Conservation (phyloP, 2,329 filamentous ascomycete genomes). For the Amauroascus niger region DNA sequence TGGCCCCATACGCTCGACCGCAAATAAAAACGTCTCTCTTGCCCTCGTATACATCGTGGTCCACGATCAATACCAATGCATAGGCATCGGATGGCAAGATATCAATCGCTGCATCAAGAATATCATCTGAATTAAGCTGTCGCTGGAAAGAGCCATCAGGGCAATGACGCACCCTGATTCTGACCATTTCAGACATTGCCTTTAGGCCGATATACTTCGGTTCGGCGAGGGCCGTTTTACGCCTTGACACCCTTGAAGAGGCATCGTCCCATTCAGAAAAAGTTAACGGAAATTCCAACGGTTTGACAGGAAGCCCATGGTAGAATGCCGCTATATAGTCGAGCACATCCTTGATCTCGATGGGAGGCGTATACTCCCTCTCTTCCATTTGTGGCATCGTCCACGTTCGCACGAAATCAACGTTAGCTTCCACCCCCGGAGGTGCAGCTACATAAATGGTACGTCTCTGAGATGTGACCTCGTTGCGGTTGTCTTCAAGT, state of each 20-base stretch:
- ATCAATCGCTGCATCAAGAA: constrained; percentile 48
- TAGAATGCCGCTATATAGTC: constrained; percentile 46
- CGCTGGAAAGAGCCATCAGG: constrained; percentile 39
- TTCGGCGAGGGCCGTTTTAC: background rate
- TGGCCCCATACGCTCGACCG: constrained; percentile 56
- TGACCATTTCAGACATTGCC: constrained; percentile 31
- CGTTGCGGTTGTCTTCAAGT: constrained; percentile 40
- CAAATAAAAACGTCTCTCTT: constrained; percentile 59
- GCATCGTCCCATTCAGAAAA: constrained; percentile 44
- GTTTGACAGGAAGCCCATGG: constrained; percentile 44
- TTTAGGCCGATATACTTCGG: constrained; percentile 40
- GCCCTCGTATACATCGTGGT: constrained; percentile 57
- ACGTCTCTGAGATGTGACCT: constrained; percentile 37
- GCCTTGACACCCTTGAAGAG: background rate
- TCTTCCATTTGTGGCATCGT: constrained; percentile 19
- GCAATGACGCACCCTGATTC: constrained; percentile 44
- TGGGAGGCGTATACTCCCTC: constrained; percentile 13
- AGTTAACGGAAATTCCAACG: constrained; percentile 31
- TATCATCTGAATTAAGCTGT: constrained; percentile 49
- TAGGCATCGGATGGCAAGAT: constrained; percentile 51
- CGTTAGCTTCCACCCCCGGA: constrained; percentile 31
- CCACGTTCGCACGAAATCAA: background rate
- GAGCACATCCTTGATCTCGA: constrained; percentile 26
- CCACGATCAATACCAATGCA: constrained; percentile 46
- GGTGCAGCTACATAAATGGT: constrained; percentile 47